Evolutionary conservation across 805 yeast species (phyloP).

Genomic region (Candida ortonii): DNA sequence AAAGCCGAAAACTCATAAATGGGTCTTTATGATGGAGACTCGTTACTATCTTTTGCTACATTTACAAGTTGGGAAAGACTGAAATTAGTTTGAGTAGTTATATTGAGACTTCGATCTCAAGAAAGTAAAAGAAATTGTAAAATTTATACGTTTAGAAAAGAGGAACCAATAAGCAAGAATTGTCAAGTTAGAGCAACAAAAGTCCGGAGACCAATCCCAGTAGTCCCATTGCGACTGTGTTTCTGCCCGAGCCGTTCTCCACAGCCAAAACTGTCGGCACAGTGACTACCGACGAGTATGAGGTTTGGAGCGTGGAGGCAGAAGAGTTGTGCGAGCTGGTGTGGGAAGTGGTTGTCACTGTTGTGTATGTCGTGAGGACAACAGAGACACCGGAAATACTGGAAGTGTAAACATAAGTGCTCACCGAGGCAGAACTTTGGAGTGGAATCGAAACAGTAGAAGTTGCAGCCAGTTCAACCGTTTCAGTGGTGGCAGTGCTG

Average conservation of each 20-base stretch:
- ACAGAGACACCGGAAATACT: constrained; percentile 25
- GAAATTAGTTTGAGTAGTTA: too few species aligned
- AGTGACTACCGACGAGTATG: constrained; percentile 7
- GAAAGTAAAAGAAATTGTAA: neutral
- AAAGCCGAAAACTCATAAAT: too few species aligned
- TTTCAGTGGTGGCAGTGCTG: constrained; percentile 6
- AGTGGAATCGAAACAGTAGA: constrained; percentile 21
- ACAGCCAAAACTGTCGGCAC: constrained; percentile 15
- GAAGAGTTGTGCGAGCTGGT: constrained; percentile 6
- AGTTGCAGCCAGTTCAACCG: constrained; percentile 20
- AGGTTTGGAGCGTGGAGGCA: constrained; percentile 4
- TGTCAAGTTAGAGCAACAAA: constrained; percentile 1
- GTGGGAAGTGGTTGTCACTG: constrained; percentile 8
- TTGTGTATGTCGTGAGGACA: constrained; percentile 25
- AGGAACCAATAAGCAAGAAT: neutral
- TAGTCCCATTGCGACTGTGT: constrained; percentile 10
- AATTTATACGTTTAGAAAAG: neutral
- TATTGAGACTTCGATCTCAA: too few species aligned
- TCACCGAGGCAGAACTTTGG: constrained; percentile 14
- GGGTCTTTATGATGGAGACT: constrained; percentile 28
- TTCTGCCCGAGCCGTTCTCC: constrained; percentile 17
- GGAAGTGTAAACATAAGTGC: constrained; percentile 25
- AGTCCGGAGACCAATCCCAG: constrained; percentile 12
- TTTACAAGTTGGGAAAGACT: too few species aligned
- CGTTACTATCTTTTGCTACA: constrained; percentile 36